Conservation (phyloP, 768 basidiomycete genomes). For the Gloeophyllum trabeum region DNA sequence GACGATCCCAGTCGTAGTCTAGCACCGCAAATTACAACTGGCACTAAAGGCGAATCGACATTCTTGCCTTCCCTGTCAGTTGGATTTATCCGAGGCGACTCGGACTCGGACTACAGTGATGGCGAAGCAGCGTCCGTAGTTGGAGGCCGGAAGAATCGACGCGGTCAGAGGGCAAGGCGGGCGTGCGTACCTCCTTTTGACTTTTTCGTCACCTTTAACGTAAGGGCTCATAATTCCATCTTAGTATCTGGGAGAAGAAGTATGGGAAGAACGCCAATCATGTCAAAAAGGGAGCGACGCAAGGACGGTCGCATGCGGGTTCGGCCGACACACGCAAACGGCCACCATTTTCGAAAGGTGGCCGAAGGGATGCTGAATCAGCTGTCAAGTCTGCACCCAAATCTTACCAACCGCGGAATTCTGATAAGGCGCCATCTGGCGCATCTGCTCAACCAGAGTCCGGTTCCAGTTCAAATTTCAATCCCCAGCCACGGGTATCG, state of each 20-base stretch:
- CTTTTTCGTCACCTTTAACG: neutral
- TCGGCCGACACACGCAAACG: slow-evolving; percentile 5
- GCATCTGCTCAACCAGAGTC: neutral
- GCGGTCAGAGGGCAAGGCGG: slow-evolving; percentile 88
- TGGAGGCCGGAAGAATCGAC: slow-evolving; percentile 54
- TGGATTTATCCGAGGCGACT: slow-evolving; percentile 75
- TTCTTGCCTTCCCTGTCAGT: slow-evolving; percentile 87
- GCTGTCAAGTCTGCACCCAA: too few species aligned
- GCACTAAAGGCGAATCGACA: slow-evolving; percentile 29
- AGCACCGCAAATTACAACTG: slow-evolving; percentile 7
- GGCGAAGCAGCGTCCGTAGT: slow-evolving; percentile 44
- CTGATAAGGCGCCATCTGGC: neutral
- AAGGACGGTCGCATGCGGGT: slow-evolving; percentile 8
- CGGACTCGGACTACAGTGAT: slow-evolving; percentile 68
- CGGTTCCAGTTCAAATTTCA: neutral
- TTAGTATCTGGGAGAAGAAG: slow-evolving; percentile 1
- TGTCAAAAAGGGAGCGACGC: slow-evolving; percentile 44
- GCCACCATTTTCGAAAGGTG: slow-evolving; percentile 1
- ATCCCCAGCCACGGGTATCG: neutral
- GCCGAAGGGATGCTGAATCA: slow-evolving; percentile 2
- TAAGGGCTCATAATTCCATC: neutral
- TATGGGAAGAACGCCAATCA: slow-evolving; percentile 17
- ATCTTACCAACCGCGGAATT: neutral
- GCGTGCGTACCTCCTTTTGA: slow-evolving; percentile 50
- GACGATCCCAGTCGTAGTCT: slow-evolving; percentile 9